phyloP scores from a whole-genome alignment of 2,329 filamentous ascomycete species.

The Aspergillus sp. region DNA sequence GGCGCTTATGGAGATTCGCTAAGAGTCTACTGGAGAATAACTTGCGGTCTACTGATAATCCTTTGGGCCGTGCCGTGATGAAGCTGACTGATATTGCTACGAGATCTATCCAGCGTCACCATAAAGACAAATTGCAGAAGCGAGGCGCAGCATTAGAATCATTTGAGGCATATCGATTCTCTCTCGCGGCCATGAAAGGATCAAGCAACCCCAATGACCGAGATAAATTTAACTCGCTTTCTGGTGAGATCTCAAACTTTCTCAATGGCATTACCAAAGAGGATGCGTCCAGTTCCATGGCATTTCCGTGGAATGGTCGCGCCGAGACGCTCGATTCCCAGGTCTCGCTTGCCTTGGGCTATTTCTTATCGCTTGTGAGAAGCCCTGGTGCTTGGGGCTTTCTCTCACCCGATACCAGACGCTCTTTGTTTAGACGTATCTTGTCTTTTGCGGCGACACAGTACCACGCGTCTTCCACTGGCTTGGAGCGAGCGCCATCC shows the following conservation, averaged over 20 bases:
- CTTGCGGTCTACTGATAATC: slow-evolving; percentile 13
- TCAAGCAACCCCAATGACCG: slow-evolving; percentile 12
- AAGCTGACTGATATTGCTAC: slow-evolving; percentile 21
- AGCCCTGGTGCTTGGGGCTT: slow-evolving; percentile 22
- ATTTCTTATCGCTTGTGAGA: slow-evolving; percentile 26
- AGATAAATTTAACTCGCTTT: slow-evolving; percentile 17
- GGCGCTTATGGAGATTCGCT: slow-evolving; percentile 34
- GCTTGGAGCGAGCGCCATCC: slow-evolving; percentile 18
- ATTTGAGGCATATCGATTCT: slow-evolving; percentile 31
- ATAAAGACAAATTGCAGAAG: slow-evolving; percentile 17
- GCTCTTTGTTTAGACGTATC: slow-evolving; percentile 25
- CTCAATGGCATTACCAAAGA: slow-evolving; percentile 16
- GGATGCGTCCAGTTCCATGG: slow-evolving; percentile 18
- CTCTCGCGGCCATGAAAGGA: slow-evolving; percentile 19
- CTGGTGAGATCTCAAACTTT: slow-evolving; percentile 19
- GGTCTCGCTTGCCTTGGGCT: slow-evolving; percentile 25
- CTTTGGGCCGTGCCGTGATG: slow-evolving; percentile 12
- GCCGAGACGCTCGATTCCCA: slow-evolving; percentile 26
- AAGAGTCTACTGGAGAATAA: slow-evolving; percentile 27
- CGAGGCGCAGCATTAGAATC: slow-evolving; percentile 26
- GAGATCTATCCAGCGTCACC: slow-evolving; percentile 22
- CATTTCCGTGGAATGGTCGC: slow-evolving; percentile 31
- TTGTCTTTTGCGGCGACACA: slow-evolving; percentile 25
- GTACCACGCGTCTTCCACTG: slow-evolving; percentile 15
- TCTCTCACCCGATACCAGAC: slow-evolving; percentile 23